These are phyloP conservation scores for Scenedesmus sp. DNA, from an alignment of 163 green algal species.

Conservation along the genomic window DNA sequence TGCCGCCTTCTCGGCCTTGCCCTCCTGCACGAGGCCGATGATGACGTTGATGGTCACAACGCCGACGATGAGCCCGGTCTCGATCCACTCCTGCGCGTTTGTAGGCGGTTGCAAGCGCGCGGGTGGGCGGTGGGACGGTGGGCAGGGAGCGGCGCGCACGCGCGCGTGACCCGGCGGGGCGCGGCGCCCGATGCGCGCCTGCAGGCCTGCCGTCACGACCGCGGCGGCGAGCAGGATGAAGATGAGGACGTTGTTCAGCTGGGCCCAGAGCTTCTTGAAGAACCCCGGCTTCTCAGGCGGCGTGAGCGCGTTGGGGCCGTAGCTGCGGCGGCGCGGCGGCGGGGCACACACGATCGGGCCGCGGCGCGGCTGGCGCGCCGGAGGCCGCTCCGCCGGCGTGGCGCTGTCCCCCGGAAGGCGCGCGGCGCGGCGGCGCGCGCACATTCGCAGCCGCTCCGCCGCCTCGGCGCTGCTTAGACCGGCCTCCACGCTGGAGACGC, in stretches of 20 bases:
- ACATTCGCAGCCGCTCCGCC: constrained; percentile 11
- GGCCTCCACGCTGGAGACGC: background rate
- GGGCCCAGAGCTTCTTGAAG: constrained; percentile 44
- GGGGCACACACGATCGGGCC: too few species aligned
- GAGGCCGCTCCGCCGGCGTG: too few species aligned
- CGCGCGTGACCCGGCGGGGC: too few species aligned
- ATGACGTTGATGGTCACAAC: constrained; percentile 46
- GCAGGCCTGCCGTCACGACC: constrained; percentile 36
- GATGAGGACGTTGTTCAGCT: constrained; percentile 49
- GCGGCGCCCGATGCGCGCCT: constrained; percentile 28
- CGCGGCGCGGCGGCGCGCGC: too few species aligned
- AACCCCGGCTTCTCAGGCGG: constrained; percentile 50
- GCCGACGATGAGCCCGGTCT: constrained; percentile 34
- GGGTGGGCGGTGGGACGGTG: too few species aligned
- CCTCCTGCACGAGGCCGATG: constrained; percentile 54
- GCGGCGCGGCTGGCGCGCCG: too few species aligned
- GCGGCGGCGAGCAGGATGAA: constrained; percentile 42
- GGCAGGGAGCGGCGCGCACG: too few species aligned
- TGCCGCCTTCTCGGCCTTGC: constrained; percentile 56
- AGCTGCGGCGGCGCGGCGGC: constrained; percentile 2
- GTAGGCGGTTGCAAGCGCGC: too few species aligned
- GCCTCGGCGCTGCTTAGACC: constrained; percentile 19
- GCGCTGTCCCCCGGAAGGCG: too few species aligned
- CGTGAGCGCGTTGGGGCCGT: constrained; percentile 48
- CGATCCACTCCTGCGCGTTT: constrained; percentile 42